Evolutionary conservation across 257 asterid genomes (phyloP).

Genomic region (Fraxinus cuspidata): DNA sequence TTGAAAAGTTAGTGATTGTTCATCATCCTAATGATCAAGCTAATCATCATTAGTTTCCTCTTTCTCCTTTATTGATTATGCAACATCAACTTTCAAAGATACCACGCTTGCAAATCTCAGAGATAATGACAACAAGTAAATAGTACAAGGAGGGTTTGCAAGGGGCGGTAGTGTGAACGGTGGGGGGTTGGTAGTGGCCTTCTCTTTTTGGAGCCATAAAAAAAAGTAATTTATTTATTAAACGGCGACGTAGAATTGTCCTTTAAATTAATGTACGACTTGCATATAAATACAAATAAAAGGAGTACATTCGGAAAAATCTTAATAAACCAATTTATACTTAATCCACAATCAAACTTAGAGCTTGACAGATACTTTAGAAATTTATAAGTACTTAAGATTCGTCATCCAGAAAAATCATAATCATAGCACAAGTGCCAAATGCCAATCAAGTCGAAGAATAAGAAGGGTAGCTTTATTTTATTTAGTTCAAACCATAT

Average conservation of each 20-base stretch:
- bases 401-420: background rate
- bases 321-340: too few relatives aligned
- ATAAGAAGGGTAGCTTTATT: background rate
- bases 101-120: background rate
- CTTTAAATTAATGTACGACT: background rate
- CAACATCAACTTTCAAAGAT: background rate
- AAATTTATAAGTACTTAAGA: background rate
- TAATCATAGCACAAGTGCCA: background rate
- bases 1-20: background rate
- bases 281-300: background rate
- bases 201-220: background rate
- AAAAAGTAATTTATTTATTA: background rate
- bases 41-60: background rate
- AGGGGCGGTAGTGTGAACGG: background rate
- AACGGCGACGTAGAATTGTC: background rate
- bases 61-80: background rate
- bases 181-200: background rate
- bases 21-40: constrained; percentile 3
- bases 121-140: background rate
- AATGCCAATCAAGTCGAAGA: background rate
- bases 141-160: background rate
- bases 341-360: background rate
- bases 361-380: background rate
- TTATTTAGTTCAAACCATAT: background rate
- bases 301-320: background rate